Evolutionary conservation across 2,329 filamentous ascomycete genomes (phyloP).

Genomic region (Venturia nashicola): DNA sequence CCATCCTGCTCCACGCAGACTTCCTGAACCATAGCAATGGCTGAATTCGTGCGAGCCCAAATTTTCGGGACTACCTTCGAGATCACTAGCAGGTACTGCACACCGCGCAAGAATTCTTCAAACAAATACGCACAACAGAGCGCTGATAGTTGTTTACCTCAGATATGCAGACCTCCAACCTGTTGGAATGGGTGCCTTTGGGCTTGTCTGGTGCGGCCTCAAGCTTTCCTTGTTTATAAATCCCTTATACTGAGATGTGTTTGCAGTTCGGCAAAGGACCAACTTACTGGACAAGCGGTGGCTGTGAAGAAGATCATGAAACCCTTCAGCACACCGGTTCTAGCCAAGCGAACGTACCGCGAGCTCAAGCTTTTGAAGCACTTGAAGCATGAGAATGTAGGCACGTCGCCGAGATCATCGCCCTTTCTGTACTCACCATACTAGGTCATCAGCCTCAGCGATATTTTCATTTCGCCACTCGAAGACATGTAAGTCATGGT

Average conservation of each 20-base stretch:
- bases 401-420: not conserved
- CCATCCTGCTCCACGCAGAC: constrained; percentile 9
- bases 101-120: not conserved
- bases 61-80: constrained; percentile 99
- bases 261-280: constrained; percentile 83
- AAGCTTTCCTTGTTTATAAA: no score
- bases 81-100: constrained; percentile 83
- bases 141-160: constrained; percentile 11
- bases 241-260: constrained; percentile 9
- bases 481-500: constrained; percentile 74
- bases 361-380: constrained; percentile 97
- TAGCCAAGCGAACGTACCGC: constrained; percentile 94
- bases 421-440: not conserved
- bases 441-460: constrained; percentile 88
- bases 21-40: constrained; percentile 53
- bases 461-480: constrained; percentile 98
- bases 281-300: constrained; percentile 92
- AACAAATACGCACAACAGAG: not conserved
- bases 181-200: constrained; percentile 98
- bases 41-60: constrained; percentile 97
- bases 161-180: constrained; percentile 98
- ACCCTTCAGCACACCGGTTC: constrained; percentile 96
- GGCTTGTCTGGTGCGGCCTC: constrained; percentile 74
- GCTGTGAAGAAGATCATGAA: constrained; percentile 99
- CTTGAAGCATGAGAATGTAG: constrained; percentile 88